These are phyloP conservation scores for Fraxinus cuspidata DNA, from an alignment of 257 asterid genomes.

Conservation along the genomic window DNA sequence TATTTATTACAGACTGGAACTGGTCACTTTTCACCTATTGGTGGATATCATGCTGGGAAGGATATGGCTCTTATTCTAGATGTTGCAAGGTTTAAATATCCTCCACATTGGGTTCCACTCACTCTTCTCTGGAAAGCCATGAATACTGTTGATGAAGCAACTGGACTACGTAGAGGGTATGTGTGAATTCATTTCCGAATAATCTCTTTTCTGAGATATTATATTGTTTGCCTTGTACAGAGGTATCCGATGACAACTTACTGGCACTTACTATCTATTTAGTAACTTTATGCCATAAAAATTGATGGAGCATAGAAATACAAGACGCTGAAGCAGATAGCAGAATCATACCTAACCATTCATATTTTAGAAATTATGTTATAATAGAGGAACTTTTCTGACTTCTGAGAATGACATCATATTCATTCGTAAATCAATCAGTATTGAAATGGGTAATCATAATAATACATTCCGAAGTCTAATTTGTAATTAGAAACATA, in stretches of 20 bases:
- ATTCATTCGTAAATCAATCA: not conserved
- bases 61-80: conserved; percentile 78
- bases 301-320: not conserved
- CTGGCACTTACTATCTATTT: not conserved
- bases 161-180: conserved; percentile 72
- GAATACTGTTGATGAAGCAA: conserved; percentile 60
- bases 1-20: conserved; percentile 59
- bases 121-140: conserved; percentile 83
- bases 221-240: not conserved
- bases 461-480: not conserved
- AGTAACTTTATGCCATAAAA: not conserved
- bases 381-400: not conserved
- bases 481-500: not conserved
- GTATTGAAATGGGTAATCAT: not conserved
- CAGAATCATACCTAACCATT: not conserved
- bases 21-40: conserved; percentile 85
- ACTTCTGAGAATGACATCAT: not conserved
- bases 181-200: not conserved
- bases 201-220: not conserved
- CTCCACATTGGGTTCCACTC: conserved; percentile 86
- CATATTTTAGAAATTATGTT: not conserved
- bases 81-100: conserved; percentile 85
- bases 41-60: conserved; percentile 74
- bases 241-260: not conserved
- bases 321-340: not conserved